Evolutionary conservation across 306 rosid species (phyloP), one percentile per base, ranked within the genome.

Genomic region (Luffa aegyptiaca): DNA sequence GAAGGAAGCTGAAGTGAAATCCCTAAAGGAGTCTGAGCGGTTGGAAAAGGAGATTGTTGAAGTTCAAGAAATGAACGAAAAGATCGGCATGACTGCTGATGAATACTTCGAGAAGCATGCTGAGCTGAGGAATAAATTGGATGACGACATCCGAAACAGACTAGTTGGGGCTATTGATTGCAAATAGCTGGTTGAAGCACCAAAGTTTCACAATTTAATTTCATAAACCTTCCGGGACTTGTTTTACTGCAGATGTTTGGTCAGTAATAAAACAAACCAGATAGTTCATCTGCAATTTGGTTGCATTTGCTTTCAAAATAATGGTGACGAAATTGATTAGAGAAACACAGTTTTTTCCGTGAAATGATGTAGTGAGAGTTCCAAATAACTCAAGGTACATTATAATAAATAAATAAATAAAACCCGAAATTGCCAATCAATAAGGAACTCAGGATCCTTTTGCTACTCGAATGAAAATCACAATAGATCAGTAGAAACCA

Each of bases 81-180:
- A 93, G 85, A 73, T 96, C 11, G 82, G 89, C 86, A 96, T 93
- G 99, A 96, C 98, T 1, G 98, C 98, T 10, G 85, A 96, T 16
- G 99, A 96, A 56, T 96, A 96, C 93, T 96, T 96, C 52, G 96
- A 56, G 62, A 90, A 90, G 88, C 93, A 93, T 85, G 97, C 98
- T 11, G 97, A 96, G 84, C 87, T 96, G 84, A 93, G 81, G 91
- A 87, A 91, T 88, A 93, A 91, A 79, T 96, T 93, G 13, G 99
- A 96, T 46, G 98, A 93, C 45, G 99, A 96, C 86, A 96, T 96
- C 83, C 88, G 96, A 75, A 91, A 96, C 45, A 26, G 97, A 91
- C 81, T 12, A 89, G n/a, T 89, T 96, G 97, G 96, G 99, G 98
- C 80, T 96, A 96, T 88, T 93, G 88, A 48, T 48, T 44, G 53